These are phyloP conservation scores for Irpex sp. DNA, from an alignment of 1,284 basidiomycete genomes.

Conservation along the genomic window DNA sequence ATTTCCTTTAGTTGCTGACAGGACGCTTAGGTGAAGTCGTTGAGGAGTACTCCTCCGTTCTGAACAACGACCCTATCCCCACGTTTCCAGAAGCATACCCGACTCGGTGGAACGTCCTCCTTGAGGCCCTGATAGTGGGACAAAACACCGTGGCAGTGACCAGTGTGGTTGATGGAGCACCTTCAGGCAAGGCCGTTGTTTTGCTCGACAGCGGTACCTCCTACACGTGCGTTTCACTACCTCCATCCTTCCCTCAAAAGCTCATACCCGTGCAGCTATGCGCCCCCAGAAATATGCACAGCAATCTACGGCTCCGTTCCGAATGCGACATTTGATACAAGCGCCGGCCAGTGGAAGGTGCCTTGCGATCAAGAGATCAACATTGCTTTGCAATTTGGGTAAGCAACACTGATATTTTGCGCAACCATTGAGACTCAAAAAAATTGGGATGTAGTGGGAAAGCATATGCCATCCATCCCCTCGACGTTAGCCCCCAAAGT, in stretches of 20 bases:
- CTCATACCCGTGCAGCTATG: constrained; percentile 44
- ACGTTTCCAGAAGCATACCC: constrained; percentile 67
- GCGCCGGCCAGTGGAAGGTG: constrained; percentile 58
- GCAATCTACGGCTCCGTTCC: constrained; percentile 62
- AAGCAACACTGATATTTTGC: constrained; percentile 17
- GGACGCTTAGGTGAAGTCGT: constrained; percentile 56
- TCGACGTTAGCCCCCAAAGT: constrained; percentile 58
- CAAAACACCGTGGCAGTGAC: constrained; percentile 46
- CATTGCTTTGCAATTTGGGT: constrained; percentile 74
- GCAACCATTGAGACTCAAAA: not conserved
- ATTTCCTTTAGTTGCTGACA: not conserved
- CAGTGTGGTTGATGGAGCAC: constrained; percentile 52
- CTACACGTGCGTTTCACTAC: constrained; percentile 53
- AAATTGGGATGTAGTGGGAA: constrained; percentile 41
- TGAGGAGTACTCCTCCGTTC: constrained; percentile 53
- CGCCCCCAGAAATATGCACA: constrained; percentile 53
- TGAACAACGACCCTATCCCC: constrained; percentile 51
- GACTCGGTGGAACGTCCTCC: constrained; percentile 67
- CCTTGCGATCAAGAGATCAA: constrained; percentile 72
- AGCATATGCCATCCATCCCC: constrained; percentile 70
- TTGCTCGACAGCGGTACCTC: constrained; percentile 77
- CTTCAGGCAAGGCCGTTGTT: constrained; percentile 64
- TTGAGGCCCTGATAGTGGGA: constrained; percentile 63
- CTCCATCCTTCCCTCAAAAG: not conserved
- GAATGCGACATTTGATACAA: constrained; percentile 53